Percentiles rank a stretch among this genome's conserved stretches.
Conservation (phyloP, 2,329 filamentous ascomycete genomes). For the Chaetomiaceae sp. region DNA sequence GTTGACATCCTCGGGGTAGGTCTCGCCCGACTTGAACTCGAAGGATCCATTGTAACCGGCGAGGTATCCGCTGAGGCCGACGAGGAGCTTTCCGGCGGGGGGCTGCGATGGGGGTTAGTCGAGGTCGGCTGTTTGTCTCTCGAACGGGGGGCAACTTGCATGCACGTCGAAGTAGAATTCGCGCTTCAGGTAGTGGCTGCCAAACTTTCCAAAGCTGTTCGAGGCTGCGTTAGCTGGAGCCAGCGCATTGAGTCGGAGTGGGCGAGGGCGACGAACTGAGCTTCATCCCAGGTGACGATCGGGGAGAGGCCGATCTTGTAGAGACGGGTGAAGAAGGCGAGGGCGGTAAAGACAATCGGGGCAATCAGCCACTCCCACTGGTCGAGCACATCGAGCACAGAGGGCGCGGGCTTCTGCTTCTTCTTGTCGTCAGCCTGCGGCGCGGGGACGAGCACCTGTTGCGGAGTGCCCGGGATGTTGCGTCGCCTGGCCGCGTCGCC, state of each 20-base stretch:
- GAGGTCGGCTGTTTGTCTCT: background rate
- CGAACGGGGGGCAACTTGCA: slow-evolving; percentile 23
- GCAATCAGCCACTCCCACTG: slow-evolving; percentile 60
- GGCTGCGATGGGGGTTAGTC: slow-evolving; percentile 48
- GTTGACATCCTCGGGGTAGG: slow-evolving; percentile 87
- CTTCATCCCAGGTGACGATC: slow-evolving; percentile 65
- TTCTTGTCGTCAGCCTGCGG: slow-evolving; percentile 52
- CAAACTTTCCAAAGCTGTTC: slow-evolving; percentile 89
- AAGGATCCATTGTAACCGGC: slow-evolving; percentile 99
- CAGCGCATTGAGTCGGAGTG: slow-evolving; percentile 2
- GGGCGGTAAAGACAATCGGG: slow-evolving; percentile 55
- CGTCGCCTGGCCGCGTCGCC: slow-evolving; percentile 54
- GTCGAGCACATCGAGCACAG: slow-evolving; percentile 57
- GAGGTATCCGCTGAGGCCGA: slow-evolving; percentile 90
- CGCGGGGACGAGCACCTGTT: slow-evolving; percentile 31
- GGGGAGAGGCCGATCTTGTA: slow-evolving; percentile 65
- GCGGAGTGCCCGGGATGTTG: slow-evolving; percentile 42
- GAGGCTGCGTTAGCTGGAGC: slow-evolving; percentile 27
- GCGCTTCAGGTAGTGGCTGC: slow-evolving; percentile 96
- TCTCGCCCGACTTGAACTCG: slow-evolving; percentile 98
- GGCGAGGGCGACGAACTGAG: slow-evolving; percentile 46
- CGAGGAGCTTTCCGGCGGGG: slow-evolving; percentile 96
- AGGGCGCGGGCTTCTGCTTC: slow-evolving; percentile 54
- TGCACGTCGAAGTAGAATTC: slow-evolving; percentile 94
- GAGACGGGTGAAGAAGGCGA: slow-evolving; percentile 62